Evolutionary conservation across 2,329 filamentous ascomycete species (phyloP), one percentile per base, ranked within the genome.

Genomic region (Colletotrichum liriopes): DNA sequence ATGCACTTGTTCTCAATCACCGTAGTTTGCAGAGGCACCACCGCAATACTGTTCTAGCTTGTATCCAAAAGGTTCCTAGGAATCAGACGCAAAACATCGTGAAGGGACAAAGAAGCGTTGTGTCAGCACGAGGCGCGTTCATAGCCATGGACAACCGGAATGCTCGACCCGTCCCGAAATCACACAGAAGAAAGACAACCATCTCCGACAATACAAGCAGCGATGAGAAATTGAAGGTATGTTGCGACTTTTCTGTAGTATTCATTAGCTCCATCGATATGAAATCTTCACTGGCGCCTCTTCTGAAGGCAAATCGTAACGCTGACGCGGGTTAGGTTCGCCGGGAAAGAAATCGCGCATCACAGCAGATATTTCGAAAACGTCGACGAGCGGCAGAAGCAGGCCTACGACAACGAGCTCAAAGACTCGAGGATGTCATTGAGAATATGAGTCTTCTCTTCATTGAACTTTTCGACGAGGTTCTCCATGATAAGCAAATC

Each of bases 361-460:
- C 54, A 39, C 54, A 56, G 37, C 54, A 56, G 37, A 23, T 39
- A 12, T 56, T 56, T 56, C 54, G 54, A 6, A 39, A 26, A 39
- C 54, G 54, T 3, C 54, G 54, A 39, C 54, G 37, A 39, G 54
- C 54, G 12, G 54, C 32, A 16, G 54, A 56, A 16, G 35, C 23
- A 9, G 6, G 1, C 35, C 54, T n/a, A 12, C 35, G 37, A 32
- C 3, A 56, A 29, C 54, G 54, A 23, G 37, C 37, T 20, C 32
- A 56, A 32, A 37, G 54, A 23, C 20, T 39, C 11, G 54, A 56
- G 20, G n/a, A 16, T 7, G 54, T 56, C 4, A 23, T 56, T 20
- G 54, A 56, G 54, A 39, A 39, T 32, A 56, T 56, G 54, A 56
- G 32, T 16, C 9, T 56, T 7, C 54, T 56, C 35, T 56, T 56